A percentile compares a stretch with the other conserved stretches of the same genome.
phyloP scores from a whole-genome alignment of 2,329 filamentous ascomycete genomes.

The Thyridium curvatum region DNA sequence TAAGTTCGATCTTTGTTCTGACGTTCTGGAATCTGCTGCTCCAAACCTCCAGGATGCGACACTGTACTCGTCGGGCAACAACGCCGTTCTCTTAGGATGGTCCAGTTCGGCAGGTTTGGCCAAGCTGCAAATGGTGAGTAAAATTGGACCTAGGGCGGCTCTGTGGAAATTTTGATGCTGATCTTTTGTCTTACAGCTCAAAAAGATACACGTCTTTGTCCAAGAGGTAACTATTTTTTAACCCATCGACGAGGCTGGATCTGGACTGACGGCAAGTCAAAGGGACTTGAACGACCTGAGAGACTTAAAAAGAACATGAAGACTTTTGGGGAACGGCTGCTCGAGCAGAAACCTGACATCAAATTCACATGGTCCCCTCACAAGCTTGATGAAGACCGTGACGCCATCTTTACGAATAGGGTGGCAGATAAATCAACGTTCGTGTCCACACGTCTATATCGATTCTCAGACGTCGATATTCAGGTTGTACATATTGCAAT shows the following conservation, averaged over 20 bases:
- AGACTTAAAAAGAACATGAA: not conserved
- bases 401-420: not conserved
- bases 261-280: not conserved
- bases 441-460: no score
- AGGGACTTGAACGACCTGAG: not conserved
- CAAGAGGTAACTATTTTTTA: slow-evolving; percentile 1
- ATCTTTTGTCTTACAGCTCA: not conserved
- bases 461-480: no score
- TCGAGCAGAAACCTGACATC: not conserved
- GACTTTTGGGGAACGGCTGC: not conserved
- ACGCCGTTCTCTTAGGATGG: slow-evolving; percentile 5
- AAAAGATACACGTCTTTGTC: slow-evolving; percentile 1
- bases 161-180: no score
- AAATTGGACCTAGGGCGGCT: no score
- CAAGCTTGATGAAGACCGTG: not conserved
- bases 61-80: slow-evolving; percentile 7
- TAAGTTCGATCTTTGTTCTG: slow-evolving; percentile 5
- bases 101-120: slow-evolving; percentile 3
- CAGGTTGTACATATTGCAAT: no score
- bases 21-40: slow-evolving; percentile 2
- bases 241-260: no score
- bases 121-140: slow-evolving; percentile 1
- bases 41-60: slow-evolving; percentile 3
- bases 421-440: slow-evolving; percentile 1
- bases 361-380: not conserved